Evolutionary conservation across 208 protist species (phyloP), one percentile per base, ranked within the genome.

Genomic region (Trypanosoma vivax): DNA sequence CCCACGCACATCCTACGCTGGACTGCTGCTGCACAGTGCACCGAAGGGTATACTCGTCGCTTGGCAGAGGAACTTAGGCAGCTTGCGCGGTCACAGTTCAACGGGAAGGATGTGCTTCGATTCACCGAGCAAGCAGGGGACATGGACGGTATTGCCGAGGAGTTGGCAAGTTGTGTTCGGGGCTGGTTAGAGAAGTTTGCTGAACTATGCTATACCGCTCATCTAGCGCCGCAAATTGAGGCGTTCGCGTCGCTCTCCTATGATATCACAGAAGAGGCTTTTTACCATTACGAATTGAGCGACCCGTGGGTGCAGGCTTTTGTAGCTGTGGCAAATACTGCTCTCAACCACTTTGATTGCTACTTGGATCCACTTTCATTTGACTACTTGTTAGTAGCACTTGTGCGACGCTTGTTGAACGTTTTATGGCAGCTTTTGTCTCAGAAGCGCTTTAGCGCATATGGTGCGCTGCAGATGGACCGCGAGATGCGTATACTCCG

Each of bases 261-360:
- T 57, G 56, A 70, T 31, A 50, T 90, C 29, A 73, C 71, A 42
- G 79, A 93, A 60, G 77, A 79, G 31, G 50, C 69, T 23, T 83
- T 85, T 62, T 90, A 84, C 59, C 76, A 86, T 39, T 85, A 80
- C 43, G 86, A 93, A 56, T 39, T 93, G 45, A 83, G 74, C 46
- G 82, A 93, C 51, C 79, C 76, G 52, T 93, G 86, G 82, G 86
- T 79, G 62, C 76, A 88, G 63, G 65, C 66, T 16, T 83, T 63
- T 39, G 43, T 87, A 19, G 42, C 67, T 25, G 74, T 73, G 24
- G 63, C 67, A 29, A 54, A 50, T n/a, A 51, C 52, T 0, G 34
- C 66, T 5, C 48, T 87, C 5, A 33, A 73, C n/a, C 73, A 79
- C 45, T 52, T 83, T 30, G 51, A 57, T 29, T 27, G 33, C 11